phyloP scores from a whole-genome alignment of 768 basidiomycete genomes.

The Suillus paluster region DNA sequence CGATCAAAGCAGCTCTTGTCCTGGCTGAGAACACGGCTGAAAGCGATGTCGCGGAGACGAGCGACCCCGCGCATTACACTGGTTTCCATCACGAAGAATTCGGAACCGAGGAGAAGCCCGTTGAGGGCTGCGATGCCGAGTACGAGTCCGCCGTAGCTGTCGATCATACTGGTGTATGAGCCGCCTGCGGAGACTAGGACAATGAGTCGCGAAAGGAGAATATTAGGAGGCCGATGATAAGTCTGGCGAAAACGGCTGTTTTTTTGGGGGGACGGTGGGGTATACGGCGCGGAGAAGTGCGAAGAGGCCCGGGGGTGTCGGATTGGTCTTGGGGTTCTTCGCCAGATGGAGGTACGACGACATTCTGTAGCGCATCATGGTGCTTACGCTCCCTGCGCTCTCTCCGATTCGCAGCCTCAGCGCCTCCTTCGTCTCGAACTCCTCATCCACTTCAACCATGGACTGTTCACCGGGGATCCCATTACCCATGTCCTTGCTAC shows the following conservation, averaged over 20 bases:
- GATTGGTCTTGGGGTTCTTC: conserved; percentile 7
- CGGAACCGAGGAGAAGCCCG: too few relatives aligned
- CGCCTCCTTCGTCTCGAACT: conserved; percentile 48
- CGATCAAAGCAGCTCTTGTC: conserved; percentile 90
- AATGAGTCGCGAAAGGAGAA: too few relatives aligned
- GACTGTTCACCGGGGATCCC: not conserved
- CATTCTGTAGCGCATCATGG: conserved; percentile 4
- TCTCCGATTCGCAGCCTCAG: conserved; percentile 41
- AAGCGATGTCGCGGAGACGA: too few relatives aligned
- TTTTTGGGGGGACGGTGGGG: conserved; percentile 81
- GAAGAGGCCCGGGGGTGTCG: conserved; percentile 26
- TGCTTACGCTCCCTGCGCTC: conserved; percentile 28
- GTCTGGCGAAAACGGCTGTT: conserved; percentile 60
- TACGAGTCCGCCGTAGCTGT: too few relatives aligned
- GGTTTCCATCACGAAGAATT: too few relatives aligned
- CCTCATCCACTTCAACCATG: conserved; percentile 41
- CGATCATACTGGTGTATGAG: too few relatives aligned
- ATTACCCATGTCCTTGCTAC: too few relatives aligned
- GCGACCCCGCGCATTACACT: too few relatives aligned
- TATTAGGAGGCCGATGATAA: too few relatives aligned
- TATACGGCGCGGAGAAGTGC: conserved; percentile 58
- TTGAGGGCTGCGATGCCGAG: too few relatives aligned
- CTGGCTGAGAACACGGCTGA: too few relatives aligned
- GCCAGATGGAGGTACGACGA: conserved; percentile 12
- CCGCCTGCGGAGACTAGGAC: too few relatives aligned